Base-by-base conservation (phyloP, 352 stramenopile genomes). In the Phytophthora fragariae region DNA sequence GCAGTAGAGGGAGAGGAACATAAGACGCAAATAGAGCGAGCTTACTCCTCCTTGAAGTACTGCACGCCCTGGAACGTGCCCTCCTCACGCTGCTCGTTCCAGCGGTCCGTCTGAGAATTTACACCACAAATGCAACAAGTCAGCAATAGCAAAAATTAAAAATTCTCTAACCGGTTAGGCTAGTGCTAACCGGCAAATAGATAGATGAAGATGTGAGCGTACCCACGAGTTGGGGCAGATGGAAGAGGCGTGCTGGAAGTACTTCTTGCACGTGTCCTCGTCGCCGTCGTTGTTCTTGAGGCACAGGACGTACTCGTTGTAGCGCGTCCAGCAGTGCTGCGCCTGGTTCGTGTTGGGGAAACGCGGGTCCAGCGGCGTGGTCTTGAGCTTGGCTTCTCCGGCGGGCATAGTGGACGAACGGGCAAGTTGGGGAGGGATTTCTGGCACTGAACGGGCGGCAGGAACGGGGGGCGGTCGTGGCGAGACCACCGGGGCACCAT, bases 261-360 rank as follows among this genome's bases (percentile, higher is more conserved):
- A 86, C 77, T 86, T 89, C 79, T 95, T 89, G 85, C 90, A 97
- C 58, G 92, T 84, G 70, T 98, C 94, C 70, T 98, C 95, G 72
- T 99, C 97, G 50, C 89, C 90, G 64, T 97, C 91, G 66, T 97
- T 98, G 75, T 96, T 95, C 86, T 99, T 99, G 57, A 98, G 71
- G 85, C 97, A 99, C 54, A 99, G 77, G 37, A 99, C 89, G 85
- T 94, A 99, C 86, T 99, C 97, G 79, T 99, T 99, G 94, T 99
- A 99, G 55, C 91, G 86, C 65, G 90, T 97, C 92, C 88, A 95
- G 84, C 88, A 95, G 76, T 95, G 88, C 78, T 97, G 90, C 58
- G 84, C 75, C 84, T 97, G 90, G 84, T 97, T 97, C 72, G 80
- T 73, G 83, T 95, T 97, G 41, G 90, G 90, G 85, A 97, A 97